Percentiles rank a stretch among this genome's conserved stretches.
Conservation (phyloP, 2,329 filamentous ascomycete species). For the Fusarium sp. region DNA sequence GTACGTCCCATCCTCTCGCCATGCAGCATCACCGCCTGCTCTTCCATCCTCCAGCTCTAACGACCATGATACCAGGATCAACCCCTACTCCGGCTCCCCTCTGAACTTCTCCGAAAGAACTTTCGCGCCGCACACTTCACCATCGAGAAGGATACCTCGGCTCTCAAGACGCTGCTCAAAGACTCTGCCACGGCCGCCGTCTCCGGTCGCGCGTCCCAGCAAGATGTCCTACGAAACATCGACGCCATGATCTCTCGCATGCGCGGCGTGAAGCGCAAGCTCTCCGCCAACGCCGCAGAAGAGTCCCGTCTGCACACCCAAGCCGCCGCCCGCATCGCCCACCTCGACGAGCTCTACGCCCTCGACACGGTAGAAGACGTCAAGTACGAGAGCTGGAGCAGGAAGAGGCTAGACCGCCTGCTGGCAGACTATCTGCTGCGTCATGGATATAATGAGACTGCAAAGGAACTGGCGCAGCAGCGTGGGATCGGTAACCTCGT, state of each 20-base stretch:
- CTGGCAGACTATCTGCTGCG: constrained; percentile 92
- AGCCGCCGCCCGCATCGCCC: constrained; percentile 76
- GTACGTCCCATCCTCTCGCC: constrained; percentile 53
- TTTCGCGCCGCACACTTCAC: constrained; percentile 84
- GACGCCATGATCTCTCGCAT: constrained; percentile 86
- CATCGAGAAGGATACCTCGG: constrained; percentile 74
- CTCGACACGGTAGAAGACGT: constrained; percentile 87
- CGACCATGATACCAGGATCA: constrained; percentile 72
- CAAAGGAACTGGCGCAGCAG: constrained; percentile 75
- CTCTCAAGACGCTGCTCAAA: constrained; percentile 67
- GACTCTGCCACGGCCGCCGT: constrained; percentile 72
- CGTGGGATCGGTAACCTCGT: constrained; percentile 81
- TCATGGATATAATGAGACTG: constrained; percentile 81
- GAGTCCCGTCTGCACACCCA: constrained; percentile 79
- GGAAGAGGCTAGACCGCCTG: constrained; percentile 79
- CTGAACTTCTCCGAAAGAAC: constrained; percentile 92
- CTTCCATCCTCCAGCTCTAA: constrained; percentile 6
- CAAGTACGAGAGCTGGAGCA: constrained; percentile 91
- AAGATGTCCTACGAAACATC: constrained; percentile 78
- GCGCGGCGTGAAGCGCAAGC: constrained; percentile 87
- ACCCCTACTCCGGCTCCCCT: constrained; percentile 88
- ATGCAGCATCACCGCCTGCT: constrained; percentile 13
- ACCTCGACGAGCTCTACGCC: constrained; percentile 80
- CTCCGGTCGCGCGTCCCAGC: constrained; percentile 66
- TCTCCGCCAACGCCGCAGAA: constrained; percentile 77